Conservation (phyloP, 179 eudicot species). For the Spinacia oleracea region DNA sequence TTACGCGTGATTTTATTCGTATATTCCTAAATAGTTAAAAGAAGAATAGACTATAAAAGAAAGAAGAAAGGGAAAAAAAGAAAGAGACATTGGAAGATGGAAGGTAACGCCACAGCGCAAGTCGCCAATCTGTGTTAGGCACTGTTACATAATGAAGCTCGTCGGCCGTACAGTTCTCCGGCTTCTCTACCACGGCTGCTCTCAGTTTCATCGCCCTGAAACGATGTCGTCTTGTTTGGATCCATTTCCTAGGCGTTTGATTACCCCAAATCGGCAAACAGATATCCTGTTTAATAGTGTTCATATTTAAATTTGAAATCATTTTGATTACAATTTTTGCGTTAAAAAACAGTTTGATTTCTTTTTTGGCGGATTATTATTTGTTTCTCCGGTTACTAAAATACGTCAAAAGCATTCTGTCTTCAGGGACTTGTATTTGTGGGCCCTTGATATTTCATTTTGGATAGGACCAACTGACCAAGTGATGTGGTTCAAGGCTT, state of each 20-base stretch:
- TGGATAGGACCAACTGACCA: too few species aligned
- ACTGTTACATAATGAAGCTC: constrained; percentile 85
- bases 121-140: constrained; percentile 55
- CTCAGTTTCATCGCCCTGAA: neutral
- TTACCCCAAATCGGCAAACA: neutral
- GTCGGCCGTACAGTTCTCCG: constrained; percentile 75
- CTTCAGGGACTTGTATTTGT: too few species aligned
- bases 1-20: too few species aligned
- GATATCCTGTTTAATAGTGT: neutral
- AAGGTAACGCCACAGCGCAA: constrained; percentile 52
- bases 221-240: neutral
- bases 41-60: too few species aligned
- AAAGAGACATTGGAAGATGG: constrained; percentile 36
- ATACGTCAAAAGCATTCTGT: too few species aligned
- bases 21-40: neutral
- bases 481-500: too few species aligned
- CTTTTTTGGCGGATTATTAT: too few species aligned
- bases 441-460: too few species aligned
- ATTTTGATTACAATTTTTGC: neutral
- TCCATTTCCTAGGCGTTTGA: neutral
- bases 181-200: constrained; percentile 39
- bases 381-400: too few species aligned
- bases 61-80: constrained; percentile 10
- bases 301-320: neutral
- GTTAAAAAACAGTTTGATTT: too few species aligned